Base-by-base conservation (phyloP, 345 rosid species). In the Gossypium thurberi region DNA sequence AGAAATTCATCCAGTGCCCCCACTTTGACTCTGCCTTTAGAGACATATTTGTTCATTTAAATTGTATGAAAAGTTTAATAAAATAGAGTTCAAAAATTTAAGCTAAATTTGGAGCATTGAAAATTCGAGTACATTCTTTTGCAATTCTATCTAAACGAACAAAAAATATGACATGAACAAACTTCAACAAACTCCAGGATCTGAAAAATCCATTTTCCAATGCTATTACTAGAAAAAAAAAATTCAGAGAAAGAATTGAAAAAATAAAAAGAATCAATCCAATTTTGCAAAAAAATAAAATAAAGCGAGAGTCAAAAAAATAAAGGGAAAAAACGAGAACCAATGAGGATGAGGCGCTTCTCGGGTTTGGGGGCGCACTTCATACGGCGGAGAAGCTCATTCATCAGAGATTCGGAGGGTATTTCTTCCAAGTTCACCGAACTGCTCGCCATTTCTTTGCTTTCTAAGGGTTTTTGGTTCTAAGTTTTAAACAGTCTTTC, bases 361-460 rank as follows among this genome's bases (percentile, higher is more conserved):
- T 94, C 98, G 48, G 98, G 96, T 60, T 89, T 94, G 75, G 93
- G 15, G 70, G 98, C 81, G 80, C 98, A 94, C 76, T 87, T 89
- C 93, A 94, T 80, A 70, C 98, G 98, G 67, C 95, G 98, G 76
- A 94, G 97, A 75, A 94, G 92, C 87, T 94, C 98, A 37, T 82
- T 81, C 97, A 92, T 90, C 81, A 94, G 92, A 81, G 90, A 83
- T 56, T 85, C 83, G 4, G 92, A 87, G 15, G 89, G 88, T 48
- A 92, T 86, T 73, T 94, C 97, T 83, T 92, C 98, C 84, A 94
- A 75, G 80, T 82, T 89, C 10, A 73, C 77, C 15, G 86, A 74
- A 76, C 66, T 68, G 58, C 70, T 81, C 72, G 91, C 94, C 91
- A 87, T 86, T 79, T 68, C 3, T 15, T 8, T 33, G 40, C 40